A percentile compares a stretch with the other conserved stretches of the same genome.
phyloP scores from a whole-genome alignment of 1,139 yeast species.

The Hemisphaericaspora xylofermentans region DNA sequence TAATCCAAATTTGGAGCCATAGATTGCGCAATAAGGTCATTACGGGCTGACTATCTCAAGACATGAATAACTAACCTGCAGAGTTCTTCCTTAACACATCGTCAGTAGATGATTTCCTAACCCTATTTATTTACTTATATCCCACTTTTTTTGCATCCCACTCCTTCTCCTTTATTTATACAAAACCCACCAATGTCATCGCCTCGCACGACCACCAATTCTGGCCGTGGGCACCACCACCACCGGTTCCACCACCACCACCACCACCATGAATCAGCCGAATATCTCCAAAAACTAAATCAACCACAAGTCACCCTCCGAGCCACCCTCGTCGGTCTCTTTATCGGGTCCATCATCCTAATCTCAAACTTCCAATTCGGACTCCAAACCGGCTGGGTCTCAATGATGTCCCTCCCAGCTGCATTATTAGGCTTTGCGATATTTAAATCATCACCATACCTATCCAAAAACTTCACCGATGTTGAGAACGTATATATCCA shows the following conservation, averaged over 20 bases:
- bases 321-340: conserved; percentile 69
- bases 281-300: conserved; percentile 29
- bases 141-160: too few species aligned
- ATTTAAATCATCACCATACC: conserved; percentile 55
- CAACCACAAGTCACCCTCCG: conserved; percentile 68
- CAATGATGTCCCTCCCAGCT: conserved; percentile 98
- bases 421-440: conserved; percentile 84
- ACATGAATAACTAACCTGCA: too few species aligned
- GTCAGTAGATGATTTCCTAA: too few species aligned
- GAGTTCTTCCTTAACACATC: too few species aligned
- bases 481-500: conserved; percentile 92
- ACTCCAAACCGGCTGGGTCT: conserved; percentile 97
- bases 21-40: too few species aligned
- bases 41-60: too few species aligned
- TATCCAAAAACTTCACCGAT: conserved; percentile 61
- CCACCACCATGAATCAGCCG: background rate
- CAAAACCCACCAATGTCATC: too few species aligned
- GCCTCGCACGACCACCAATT: too few species aligned
- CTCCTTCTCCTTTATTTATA: too few species aligned
- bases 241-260: background rate
- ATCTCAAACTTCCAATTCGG: conserved; percentile 95
- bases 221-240: too few species aligned
- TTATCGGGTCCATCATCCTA: conserved; percentile 78
- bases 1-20: too few species aligned
- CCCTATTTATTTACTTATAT: too few species aligned